Evolutionary conservation across 2,329 filamentous ascomycete genomes (phyloP), one percentile per base, ranked within the genome.

Genomic region (Fusarium tanahbumbuense): DNA sequence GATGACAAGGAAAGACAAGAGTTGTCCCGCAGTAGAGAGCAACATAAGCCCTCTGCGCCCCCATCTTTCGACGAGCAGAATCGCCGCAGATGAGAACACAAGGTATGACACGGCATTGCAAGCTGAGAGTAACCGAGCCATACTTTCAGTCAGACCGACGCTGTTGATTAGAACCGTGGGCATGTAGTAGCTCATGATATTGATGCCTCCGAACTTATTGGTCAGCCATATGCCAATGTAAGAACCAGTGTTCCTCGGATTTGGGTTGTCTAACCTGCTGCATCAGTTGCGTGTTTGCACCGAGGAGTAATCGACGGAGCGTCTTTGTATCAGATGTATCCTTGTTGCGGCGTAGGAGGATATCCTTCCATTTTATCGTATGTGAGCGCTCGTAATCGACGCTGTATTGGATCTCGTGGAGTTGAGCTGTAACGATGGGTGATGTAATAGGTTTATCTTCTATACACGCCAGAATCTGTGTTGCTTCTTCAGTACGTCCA

Each of bases 151-250:
- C 8, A 87, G 78, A 1, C 84, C 84, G 3, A 87, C 85, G 2
- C 82, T 85, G 16, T 82, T 72, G 48, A 86, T 87, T 1, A 87
- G 75, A 0, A 88, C 83, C 0, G 82, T 84, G 0, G 85, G 84
- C 0, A 87, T 72, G 45, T 76, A 77, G 15, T 72, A 63, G 13
- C 30, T 54, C 48, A 74, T 67, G 11, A 64, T 63, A 5, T 49
- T 62, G 12, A 62, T 62, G 1, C 28, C 74, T 0, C 47, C 48
- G 13, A 77, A 68, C 10, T 37, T 37, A n/a, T 37, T 37, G 10
- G 34, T 37, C 18, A 37, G 34, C n/a, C 10, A n/a, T 37, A 12
- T 37, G 18, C 6, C 34, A 7, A 37, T 37, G 6, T 12, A 37
- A 6, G 10, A 37, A 37, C 18, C 18, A 37, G 18, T n/a, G n/a